Base-by-base conservation (phyloP, 768 basidiomycete genomes). In the Lyophyllum semitale region DNA sequence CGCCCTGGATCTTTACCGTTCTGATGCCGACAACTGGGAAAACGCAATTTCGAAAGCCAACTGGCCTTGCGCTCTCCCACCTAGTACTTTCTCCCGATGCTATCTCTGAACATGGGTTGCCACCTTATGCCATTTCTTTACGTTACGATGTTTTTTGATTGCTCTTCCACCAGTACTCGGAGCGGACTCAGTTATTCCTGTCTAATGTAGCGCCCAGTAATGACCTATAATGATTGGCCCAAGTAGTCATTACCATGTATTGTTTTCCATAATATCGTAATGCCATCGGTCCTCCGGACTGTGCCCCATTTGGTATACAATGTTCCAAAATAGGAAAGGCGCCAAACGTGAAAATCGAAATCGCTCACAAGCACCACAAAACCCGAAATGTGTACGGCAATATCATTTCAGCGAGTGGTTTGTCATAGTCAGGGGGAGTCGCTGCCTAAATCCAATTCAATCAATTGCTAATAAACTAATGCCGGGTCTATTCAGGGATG, bases 31-130 rank as follows among this genome's bases (percentile, higher is more conserved):
- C 3, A 82, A 85, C 52, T 93, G 91, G 90, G 91, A 93, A 64
- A 65, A 59, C 9, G 75, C 81, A 20, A 75, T 92, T 41, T 67
- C 76, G 13, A 73, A 71, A 29, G 83, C 81, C 9, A 83, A 85
- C 56, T 93, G 91, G 91, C 90, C 91, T 1, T 87, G 82, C 54
- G 76, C 77, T 51, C 80, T 93, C 46, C 89, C 91, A 32, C 91
- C 91, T 0, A 85, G 83, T 68, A 84, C 85, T 8, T 93, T 89
- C 70, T 91, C 91, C 50, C 82, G 89, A 59, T 93, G 89, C 67
- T 93, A 91, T 65, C 68, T 83, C 49, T 91, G 66, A 71, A 46
- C 43, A 45, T 57, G 29, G 20, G 12, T 38, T 41, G 56, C 30
- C 38, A 27, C 44, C 50, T 25, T 18, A 47, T 25, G n/a, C 26